Evolutionary conservation across 108 stramenopile genomes (phyloP).

Genomic region (Poteriospumella lacustris): DNA sequence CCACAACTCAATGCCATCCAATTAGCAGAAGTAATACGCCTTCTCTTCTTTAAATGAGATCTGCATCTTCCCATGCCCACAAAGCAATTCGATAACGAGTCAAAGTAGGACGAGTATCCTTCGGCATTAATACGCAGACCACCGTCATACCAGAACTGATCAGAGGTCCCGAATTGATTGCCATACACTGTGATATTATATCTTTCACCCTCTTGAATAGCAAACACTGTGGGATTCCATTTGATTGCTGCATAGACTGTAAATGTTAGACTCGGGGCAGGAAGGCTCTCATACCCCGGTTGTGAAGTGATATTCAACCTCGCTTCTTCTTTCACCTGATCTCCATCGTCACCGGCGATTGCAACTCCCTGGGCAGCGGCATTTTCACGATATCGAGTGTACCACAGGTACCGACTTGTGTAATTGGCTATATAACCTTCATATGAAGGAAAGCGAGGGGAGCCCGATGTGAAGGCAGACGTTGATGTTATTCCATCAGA

Average conservation of each 20-base stretch:
- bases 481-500: slow-evolving; percentile 23
- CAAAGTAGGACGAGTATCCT: slow-evolving; percentile 45
- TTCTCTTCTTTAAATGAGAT: slow-evolving; percentile 22
- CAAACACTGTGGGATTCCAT: slow-evolving; percentile 53
- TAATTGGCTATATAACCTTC: not conserved
- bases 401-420: not conserved
- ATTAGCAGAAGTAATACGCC: slow-evolving; percentile 13
- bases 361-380: slow-evolving; percentile 25
- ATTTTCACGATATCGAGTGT: not conserved
- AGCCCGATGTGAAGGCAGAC: not conserved
- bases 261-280: slow-evolving; percentile 34
- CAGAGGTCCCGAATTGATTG: not conserved
- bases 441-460: slow-evolving; percentile 23
- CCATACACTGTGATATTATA: slow-evolving; percentile 42
- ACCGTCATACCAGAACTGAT: slow-evolving; percentile 48
- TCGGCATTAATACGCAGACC: slow-evolving; percentile 28
- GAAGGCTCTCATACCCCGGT: not conserved
- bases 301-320: not conserved
- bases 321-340: slow-evolving; percentile 4
- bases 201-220: slow-evolving; percentile 47
- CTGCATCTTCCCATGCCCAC: slow-evolving; percentile 37
- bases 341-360: not conserved
- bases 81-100: slow-evolving; percentile 42
- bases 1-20: slow-evolving; percentile 48
- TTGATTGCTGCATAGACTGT: slow-evolving; percentile 35